These are phyloP conservation scores for Pleurotus djamor DNA, from an alignment of 768 basidiomycete genomes.

Conservation along the genomic window DNA sequence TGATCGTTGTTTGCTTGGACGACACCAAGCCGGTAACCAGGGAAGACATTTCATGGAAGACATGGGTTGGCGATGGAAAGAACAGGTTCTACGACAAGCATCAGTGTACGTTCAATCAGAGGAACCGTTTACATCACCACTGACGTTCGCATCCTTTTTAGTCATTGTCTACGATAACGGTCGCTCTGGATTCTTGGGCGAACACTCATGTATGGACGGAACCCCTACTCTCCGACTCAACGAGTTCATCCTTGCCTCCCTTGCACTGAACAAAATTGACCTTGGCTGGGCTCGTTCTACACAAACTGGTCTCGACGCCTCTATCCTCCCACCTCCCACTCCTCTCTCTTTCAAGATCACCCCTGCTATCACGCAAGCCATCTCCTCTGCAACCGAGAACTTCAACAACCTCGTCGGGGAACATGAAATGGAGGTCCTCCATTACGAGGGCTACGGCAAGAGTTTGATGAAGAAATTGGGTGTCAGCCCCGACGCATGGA, in stretches of 20 bases:
- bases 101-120: constrained; percentile 55
- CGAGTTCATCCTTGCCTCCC: constrained; percentile 83
- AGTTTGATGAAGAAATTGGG: constrained; percentile 78
- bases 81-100: constrained; percentile 98
- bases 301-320: constrained; percentile 23
- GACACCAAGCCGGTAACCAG: constrained; percentile 78
- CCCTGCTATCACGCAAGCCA: constrained; percentile 13
- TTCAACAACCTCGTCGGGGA: constrained; percentile 75
- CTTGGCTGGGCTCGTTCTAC: constrained; percentile 53
- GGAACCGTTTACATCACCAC: background rate
- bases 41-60: constrained; percentile 76
- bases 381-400: constrained; percentile 47
- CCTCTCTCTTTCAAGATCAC: constrained; percentile 77
- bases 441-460: constrained; percentile 91
- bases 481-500: constrained; percentile 92
- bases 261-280: constrained; percentile 72
- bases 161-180: constrained; percentile 96
- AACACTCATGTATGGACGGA: constrained; percentile 90
- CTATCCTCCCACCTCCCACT: constrained; percentile 48
- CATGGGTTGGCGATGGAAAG: constrained; percentile 88
- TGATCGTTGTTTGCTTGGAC: constrained; percentile 86
- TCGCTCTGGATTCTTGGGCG: constrained; percentile 89
- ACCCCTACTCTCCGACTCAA: constrained; percentile 95
- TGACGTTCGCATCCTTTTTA: constrained; percentile 23
- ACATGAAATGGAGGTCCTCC: constrained; percentile 82